Evolutionary conservation across 345 rosid genomes (phyloP).

Genomic region (Cardamine chenopodiifolia): DNA sequence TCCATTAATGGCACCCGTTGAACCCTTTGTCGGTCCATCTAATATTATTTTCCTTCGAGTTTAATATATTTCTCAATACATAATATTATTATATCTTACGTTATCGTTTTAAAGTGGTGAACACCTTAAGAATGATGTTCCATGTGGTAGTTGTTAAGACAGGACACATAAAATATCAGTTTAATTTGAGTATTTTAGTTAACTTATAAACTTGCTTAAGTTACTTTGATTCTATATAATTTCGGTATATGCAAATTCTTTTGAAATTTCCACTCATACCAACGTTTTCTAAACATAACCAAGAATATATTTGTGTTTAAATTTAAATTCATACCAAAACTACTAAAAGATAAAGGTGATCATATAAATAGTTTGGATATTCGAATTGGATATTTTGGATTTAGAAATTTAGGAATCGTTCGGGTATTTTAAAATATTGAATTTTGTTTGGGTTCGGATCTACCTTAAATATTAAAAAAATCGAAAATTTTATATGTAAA

Average conservation of each 20-base stretch:
- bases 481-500: too few species aligned
- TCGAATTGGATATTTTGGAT: too few species aligned
- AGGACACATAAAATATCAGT: conserved; percentile 18
- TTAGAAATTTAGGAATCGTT: too few species aligned
- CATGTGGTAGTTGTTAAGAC: conserved; percentile 40
- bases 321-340: conserved; percentile 3
- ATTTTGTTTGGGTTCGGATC: too few species aligned
- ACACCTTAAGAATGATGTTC: conserved; percentile 37
- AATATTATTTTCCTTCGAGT: conserved; percentile 25
- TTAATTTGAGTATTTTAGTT: conserved; percentile 7
- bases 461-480: too few species aligned
- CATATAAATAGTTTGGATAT: too few species aligned
- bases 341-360: conserved; percentile 14
- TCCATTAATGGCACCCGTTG: conserved; percentile 75
- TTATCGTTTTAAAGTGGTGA: conserved; percentile 30
- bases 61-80: conserved; percentile 20
- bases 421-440: too few species aligned
- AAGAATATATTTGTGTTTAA: conserved; percentile 6
- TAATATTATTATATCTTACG: conserved; percentile 18
- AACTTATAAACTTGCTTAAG: background rate
- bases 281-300: conserved; percentile 13
- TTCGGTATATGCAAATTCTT: background rate
- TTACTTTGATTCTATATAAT: background rate
- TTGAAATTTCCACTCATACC: background rate
- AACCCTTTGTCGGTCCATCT: conserved; percentile 75